These are phyloP conservation scores for Physaria fendleri DNA, from an alignment of 345 rosid genomes.

Conservation along the genomic window DNA sequence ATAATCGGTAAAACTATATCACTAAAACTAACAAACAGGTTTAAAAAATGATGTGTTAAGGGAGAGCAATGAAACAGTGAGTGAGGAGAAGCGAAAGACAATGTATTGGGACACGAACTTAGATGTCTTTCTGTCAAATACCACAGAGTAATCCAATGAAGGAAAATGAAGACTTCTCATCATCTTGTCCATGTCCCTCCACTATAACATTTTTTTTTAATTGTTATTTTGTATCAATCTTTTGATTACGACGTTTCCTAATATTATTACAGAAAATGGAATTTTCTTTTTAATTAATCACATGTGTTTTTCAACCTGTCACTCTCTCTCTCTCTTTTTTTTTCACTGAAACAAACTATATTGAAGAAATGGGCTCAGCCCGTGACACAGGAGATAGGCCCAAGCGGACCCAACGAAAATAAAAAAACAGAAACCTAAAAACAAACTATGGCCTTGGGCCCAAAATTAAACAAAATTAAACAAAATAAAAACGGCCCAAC, in stretches of 20 bases:
- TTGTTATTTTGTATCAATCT: conserved; percentile 1
- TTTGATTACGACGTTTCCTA: conserved; percentile 17
- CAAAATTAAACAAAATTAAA: no score
- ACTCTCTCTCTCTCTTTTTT: conserved; percentile 25
- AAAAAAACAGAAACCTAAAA: no score
- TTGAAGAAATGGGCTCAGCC: no score
- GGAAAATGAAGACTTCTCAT: conserved; percentile 28
- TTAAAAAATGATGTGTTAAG: no score
- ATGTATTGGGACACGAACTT: conserved; percentile 23
- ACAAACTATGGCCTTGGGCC: no score
- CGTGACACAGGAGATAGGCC: no score
- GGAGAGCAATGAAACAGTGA: conserved; percentile 16
- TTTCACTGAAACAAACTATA: no score
- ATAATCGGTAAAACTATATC: no score
- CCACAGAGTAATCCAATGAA: conserved; percentile 28
- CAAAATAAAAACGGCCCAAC: no score
- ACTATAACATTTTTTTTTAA: conserved; percentile 6
- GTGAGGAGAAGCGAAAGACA: conserved; percentile 17
- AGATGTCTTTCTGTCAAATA: conserved; percentile 18
- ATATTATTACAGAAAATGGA: not conserved
- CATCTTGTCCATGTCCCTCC: conserved; percentile 25
- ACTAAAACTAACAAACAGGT: no score
- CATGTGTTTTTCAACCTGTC: conserved; percentile 22
- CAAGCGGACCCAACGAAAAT: no score
- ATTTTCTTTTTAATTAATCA: conserved; percentile 6